These are phyloP conservation scores for Bipolaris gigantea DNA, from an alignment of 2,329 filamentous ascomycete species.

Conservation along the genomic window DNA sequence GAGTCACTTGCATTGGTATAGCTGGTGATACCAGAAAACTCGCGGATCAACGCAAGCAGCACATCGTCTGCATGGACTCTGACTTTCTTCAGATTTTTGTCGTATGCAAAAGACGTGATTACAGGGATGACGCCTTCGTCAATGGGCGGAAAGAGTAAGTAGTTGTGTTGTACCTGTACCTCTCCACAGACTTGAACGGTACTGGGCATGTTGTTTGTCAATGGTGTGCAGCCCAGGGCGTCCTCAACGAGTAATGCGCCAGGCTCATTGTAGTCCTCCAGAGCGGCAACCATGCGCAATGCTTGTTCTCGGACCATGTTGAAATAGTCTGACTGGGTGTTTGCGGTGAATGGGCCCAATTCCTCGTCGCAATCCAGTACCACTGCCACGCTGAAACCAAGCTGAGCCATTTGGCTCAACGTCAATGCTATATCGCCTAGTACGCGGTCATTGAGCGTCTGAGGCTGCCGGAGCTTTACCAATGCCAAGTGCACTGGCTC, in stretches of 20 bases:
- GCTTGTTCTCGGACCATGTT: conserved; percentile 63
- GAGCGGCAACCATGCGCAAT: conserved; percentile 71
- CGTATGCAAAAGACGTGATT: conserved; percentile 66
- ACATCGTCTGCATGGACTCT: conserved; percentile 63
- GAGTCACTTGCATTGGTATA: conserved; percentile 15
- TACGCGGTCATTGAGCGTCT: conserved; percentile 68
- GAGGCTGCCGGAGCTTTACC: conserved; percentile 77
- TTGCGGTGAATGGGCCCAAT: conserved; percentile 32
- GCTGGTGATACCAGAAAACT: conserved; percentile 67
- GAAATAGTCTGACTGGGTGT: conserved; percentile 41
- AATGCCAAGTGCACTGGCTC: conserved; percentile 74
- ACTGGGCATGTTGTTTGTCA: conserved; percentile 28
- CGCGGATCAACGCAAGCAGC: conserved; percentile 74
- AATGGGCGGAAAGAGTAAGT: conserved; percentile 65
- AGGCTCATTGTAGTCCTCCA: conserved; percentile 69
- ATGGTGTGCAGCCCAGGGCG: conserved; percentile 47
- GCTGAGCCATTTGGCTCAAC: conserved; percentile 75
- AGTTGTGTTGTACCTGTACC: conserved; percentile 48
- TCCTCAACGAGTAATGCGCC: conserved; percentile 71
- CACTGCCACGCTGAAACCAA: conserved; percentile 81
- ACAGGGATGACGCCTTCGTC: conserved; percentile 71
- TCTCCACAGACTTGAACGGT: conserved; percentile 42
- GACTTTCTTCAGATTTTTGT: conserved; percentile 48
- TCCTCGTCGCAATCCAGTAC: conserved; percentile 71
- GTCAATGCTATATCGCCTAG: conserved; percentile 79